Evolutionary conservation across 108 stramenopile genomes (phyloP), one percentile per base, ranked within the genome.

Genomic region (Fragilaria crotonensis): DNA sequence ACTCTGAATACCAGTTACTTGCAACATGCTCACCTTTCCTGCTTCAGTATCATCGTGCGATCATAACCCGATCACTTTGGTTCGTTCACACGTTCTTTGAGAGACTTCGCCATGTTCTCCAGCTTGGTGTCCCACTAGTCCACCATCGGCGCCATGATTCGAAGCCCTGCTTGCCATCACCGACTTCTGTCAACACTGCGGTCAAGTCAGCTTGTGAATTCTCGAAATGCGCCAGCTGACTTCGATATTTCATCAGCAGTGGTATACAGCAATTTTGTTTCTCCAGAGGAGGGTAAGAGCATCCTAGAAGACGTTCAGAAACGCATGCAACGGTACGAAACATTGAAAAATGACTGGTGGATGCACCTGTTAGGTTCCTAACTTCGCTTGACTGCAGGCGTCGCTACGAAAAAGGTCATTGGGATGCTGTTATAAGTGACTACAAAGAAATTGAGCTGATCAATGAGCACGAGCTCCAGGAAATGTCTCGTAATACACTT

Each of bases 341-440:
- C 18, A 14, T 57, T 14, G 22, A 9, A 22, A 17, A 11, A 25
- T 29, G 20, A 50, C 5, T 18, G 14, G 4, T 11, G 4, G 14
- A 41, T 11, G 7, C 14, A 41, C 36, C 11, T 11, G 11, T 41
- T 41, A n/a, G n/a, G 7, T 41, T 41, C 28, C 5, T 27, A 11
- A 5, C 19, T 21, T 53, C 20, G 44, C 50, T 26, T 56, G 25
- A 59, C 26, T 29, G 23, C 28, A 71, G 77, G 25, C 63, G 64
- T 5, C 68, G 80, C 1, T 56, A 81, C 49, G 81, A 90, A 59
- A 59, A 71, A 44, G 89, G 87, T 2, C 94, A 95, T 52, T 95
- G 94, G 94, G 94, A 95, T 70, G 76, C 87, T 28, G 94, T 90
- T 27, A 95, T 95, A 61, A 59, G 61, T 7, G 48, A 62, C 25